phyloP scores from a whole-genome alignment of 257 asterid species.

The Phtheirospermum japonicum region DNA sequence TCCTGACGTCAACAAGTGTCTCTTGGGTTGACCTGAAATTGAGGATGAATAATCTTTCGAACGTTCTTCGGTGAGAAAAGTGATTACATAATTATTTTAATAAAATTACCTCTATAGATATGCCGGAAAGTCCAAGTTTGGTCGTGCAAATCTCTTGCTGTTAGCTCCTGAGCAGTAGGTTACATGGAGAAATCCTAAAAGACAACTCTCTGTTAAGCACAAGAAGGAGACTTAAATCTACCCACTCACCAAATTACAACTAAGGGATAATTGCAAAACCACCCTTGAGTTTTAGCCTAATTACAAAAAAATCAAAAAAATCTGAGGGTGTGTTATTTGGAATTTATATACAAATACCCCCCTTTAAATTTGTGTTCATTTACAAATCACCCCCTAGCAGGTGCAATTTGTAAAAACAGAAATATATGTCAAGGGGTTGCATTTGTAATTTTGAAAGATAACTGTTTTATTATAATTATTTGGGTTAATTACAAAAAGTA shows the following conservation, averaged over 20 bases:
- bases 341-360: no score
- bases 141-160: slow-evolving; percentile 78
- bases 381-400: not conserved
- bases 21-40: slow-evolving; percentile 74
- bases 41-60: slow-evolving; percentile 17
- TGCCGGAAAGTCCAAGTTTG: slow-evolving; percentile 84
- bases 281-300: not conserved
- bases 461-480: not conserved
- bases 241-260: not conserved
- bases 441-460: not conserved
- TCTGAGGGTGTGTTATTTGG: no score
- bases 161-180: slow-evolving; percentile 86
- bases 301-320: not conserved
- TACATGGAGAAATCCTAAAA: slow-evolving; percentile 78
- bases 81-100: not conserved
- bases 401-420: not conserved
- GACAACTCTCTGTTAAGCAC: not conserved
- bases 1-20: slow-evolving; percentile 80
- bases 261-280: not conserved
- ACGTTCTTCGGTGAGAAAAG: not conserved
- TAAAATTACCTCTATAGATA: slow-evolving; percentile 64
- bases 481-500: no score
- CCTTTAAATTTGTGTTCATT: not conserved
- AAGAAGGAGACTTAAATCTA: slow-evolving; percentile 1
- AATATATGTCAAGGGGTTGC: not conserved